These are phyloP conservation scores for Sphagnurus paluster DNA, from an alignment of 1,284 basidiomycete genomes.

Conservation along the genomic window DNA sequence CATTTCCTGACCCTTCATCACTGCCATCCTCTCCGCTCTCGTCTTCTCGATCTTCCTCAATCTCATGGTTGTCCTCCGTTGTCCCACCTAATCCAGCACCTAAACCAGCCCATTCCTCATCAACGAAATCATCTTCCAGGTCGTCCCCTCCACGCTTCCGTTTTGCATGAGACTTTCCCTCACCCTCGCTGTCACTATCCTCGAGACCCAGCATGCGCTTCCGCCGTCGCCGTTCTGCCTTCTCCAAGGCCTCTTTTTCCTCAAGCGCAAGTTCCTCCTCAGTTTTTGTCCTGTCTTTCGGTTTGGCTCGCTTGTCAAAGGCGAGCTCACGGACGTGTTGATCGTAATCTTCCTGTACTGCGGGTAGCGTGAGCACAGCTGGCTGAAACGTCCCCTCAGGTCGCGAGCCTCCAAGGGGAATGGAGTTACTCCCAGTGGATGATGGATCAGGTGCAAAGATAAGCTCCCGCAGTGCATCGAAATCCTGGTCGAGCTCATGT, in stretches of 20 bases:
- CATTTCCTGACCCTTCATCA: conserved; percentile 33
- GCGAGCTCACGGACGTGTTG: conserved; percentile 90
- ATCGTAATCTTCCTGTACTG: conserved; percentile 71
- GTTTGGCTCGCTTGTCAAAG: conserved; percentile 91
- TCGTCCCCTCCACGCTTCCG: conserved; percentile 76
- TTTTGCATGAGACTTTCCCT: conserved; percentile 44
- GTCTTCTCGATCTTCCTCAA: conserved; percentile 36
- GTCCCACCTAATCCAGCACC: conserved; percentile 52
- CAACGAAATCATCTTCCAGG: conserved; percentile 88
- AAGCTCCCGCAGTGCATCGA: conserved; percentile 81
- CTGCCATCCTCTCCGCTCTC: conserved; percentile 32
- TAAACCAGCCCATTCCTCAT: conserved; percentile 45
- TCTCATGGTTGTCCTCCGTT: conserved; percentile 12
- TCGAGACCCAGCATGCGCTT: conserved; percentile 88
- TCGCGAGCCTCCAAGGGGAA: conserved; percentile 29
- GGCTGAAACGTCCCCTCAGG: conserved; percentile 14
- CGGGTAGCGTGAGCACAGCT: conserved; percentile 25
- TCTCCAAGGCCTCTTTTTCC: conserved; percentile 85
- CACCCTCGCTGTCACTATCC: conserved; percentile 61
- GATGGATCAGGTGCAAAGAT: conserved; percentile 63
- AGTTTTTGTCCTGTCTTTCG: conserved; percentile 95
- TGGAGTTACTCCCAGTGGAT: conserved; percentile 37
- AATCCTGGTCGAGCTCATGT: conserved; percentile 86
- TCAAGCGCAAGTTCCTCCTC: conserved; percentile 93
- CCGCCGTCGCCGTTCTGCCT: conserved; percentile 79